These are phyloP conservation scores for Ascochyta fabae DNA, from an alignment of 2,329 filamentous ascomycete species.

Conservation along the genomic window DNA sequence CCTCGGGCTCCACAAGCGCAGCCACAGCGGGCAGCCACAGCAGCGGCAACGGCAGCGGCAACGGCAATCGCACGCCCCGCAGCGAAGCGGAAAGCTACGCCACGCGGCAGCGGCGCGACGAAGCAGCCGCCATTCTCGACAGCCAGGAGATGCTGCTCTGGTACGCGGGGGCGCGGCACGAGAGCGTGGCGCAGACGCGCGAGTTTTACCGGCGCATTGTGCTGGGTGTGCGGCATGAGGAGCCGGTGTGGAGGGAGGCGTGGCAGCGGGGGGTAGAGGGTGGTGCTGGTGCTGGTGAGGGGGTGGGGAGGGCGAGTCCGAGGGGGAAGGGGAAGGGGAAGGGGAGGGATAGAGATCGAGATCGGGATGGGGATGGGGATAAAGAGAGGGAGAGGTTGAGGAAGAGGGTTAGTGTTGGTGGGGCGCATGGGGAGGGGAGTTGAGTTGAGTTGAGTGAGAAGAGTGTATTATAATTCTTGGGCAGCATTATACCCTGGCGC, in stretches of 20 bases:
- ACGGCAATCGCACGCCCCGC: neutral
- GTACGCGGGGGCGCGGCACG: conserved; percentile 38
- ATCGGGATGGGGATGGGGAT: conserved; percentile 22
- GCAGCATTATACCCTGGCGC: conserved; percentile 20
- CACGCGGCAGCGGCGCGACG: conserved; percentile 32
- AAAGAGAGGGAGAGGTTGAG: conserved; percentile 16
- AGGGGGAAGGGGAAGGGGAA: conserved; percentile 30
- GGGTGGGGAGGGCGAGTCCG: conserved; percentile 16
- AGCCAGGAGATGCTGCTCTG: conserved; percentile 48
- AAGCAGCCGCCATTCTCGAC: conserved; percentile 43
- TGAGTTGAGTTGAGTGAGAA: neutral
- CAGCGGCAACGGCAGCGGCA: too few species aligned
- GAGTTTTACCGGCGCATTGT: conserved; percentile 41
- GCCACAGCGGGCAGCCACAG: too few species aligned
- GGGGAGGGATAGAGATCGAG: conserved; percentile 8
- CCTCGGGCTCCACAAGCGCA: neutral
- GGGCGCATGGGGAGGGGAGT: neutral
- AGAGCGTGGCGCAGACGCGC: conserved; percentile 44
- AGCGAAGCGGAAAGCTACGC: conserved; percentile 35
- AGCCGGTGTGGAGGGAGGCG: conserved; percentile 25
- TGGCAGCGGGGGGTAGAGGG: conserved; percentile 14
- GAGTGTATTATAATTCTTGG: neutral
- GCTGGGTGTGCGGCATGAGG: conserved; percentile 27
- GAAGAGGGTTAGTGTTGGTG: neutral
- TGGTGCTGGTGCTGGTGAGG: conserved; percentile 22